These are phyloP conservation scores for Fusarium pseudograminearum DNA, from an alignment of 2,329 filamentous ascomycete genomes.

Conservation along the genomic window DNA sequence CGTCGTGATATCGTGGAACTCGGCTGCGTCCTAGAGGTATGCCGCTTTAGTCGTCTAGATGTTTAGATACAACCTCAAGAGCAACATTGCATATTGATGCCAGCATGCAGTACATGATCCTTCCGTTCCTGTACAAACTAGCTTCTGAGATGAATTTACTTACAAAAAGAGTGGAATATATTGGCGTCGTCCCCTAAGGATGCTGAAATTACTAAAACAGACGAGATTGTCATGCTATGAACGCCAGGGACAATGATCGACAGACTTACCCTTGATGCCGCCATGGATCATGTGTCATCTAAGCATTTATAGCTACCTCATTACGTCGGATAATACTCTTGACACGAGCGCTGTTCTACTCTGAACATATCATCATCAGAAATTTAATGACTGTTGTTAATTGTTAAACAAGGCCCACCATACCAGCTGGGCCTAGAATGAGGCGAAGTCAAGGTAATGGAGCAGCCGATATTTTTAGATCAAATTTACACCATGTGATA, in stretches of 20 bases:
- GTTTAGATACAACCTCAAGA: not conserved
- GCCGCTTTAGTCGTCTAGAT: not conserved
- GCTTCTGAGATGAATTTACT: not conserved
- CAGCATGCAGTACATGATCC: accelerated
- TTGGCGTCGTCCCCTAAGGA: not conserved
- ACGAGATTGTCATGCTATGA: not conserved
- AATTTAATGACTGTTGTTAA: not conserved
- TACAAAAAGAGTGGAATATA: not conserved
- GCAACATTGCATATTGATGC: no score
- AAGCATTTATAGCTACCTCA: not conserved
- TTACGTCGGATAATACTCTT: not conserved
- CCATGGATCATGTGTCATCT: not conserved
- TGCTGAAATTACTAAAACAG: not conserved
- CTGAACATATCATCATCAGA: not conserved
- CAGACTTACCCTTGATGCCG: not conserved
- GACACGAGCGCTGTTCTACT: no score
- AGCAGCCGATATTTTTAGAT: not conserved
- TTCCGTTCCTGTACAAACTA: not conserved
- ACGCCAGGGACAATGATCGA: not conserved
- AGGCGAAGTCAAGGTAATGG: not conserved
- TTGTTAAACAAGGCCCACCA: not conserved
- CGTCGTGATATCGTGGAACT: not conserved
- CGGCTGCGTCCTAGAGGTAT: no score
- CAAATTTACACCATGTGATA: not conserved
- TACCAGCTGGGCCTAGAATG: not conserved